Conservation (phyloP, 2,329 filamentous ascomycete genomes). For the Dichotomopilus funicola region DNA sequence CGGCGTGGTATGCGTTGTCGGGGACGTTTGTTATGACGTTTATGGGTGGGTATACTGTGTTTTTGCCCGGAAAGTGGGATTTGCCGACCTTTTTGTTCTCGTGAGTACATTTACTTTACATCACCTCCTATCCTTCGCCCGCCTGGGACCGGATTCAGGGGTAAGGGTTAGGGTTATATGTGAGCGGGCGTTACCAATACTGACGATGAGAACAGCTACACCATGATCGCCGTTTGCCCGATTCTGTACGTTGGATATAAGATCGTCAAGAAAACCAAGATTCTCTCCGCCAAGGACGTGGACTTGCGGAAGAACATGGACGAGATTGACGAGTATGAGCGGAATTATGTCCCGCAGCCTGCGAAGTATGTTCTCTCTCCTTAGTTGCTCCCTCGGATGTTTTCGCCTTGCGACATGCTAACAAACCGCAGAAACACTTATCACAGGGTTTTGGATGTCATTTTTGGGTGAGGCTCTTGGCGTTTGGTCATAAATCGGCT, state of each 20-base stretch:
- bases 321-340: conserved; percentile 46
- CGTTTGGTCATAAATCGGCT: background rate
- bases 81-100: conserved; percentile 29
- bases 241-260: conserved; percentile 62
- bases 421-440: conserved; percentile 18
- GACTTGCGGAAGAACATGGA: conserved; percentile 57
- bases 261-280: conserved; percentile 53
- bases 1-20: conserved; percentile 42
- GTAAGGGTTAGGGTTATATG: too few species aligned
- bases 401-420: background rate
- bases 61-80: conserved; percentile 28
- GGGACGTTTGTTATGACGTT: conserved; percentile 46
- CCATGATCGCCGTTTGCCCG: conserved; percentile 27
- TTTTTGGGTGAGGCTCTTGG: conserved; percentile 16
- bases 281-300: conserved; percentile 47
- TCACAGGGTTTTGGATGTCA: conserved; percentile 19
- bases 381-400: background rate
- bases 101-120: conserved; percentile 17
- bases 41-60: conserved; percentile 50
- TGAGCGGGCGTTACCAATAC: too few species aligned
- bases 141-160: too few species aligned
- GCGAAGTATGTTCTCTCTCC: conserved; percentile 15
- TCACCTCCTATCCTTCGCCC: too few species aligned
- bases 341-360: conserved; percentile 22
- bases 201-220: conserved; percentile 22